Evolutionary conservation across 2,329 filamentous ascomycete species (phyloP).

Genomic region (Beauveria sp.): DNA sequence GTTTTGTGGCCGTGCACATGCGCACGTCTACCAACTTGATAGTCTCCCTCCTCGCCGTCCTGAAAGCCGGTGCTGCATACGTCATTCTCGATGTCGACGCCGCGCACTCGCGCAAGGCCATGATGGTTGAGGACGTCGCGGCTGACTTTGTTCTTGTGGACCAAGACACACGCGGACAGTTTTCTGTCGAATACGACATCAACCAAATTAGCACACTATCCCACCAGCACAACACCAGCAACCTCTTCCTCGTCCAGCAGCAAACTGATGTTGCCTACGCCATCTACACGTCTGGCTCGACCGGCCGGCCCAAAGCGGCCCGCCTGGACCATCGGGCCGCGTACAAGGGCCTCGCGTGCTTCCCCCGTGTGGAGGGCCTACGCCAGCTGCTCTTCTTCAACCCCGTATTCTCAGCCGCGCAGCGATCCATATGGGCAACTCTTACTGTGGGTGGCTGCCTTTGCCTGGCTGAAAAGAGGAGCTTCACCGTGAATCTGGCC

Average conservation of each 20-base stretch:
- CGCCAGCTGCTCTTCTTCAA: neutral
- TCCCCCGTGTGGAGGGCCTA: neutral
- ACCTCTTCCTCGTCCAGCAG: neutral
- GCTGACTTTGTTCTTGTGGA: neutral
- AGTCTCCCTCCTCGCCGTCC: neutral
- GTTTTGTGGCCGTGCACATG: neutral
- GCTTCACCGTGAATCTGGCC: neutral
- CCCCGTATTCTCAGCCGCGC: neutral
- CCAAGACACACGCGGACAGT: neutral
- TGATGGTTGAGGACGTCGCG: neutral
- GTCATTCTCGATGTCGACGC: constrained; percentile 14
- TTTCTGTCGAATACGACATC: neutral
- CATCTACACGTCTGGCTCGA: neutral
- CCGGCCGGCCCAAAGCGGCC: neutral
- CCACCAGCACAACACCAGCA: neutral
- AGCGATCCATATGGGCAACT: neutral
- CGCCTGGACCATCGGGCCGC: neutral
- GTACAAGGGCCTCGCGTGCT: neutral
- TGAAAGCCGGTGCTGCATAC: constrained; percentile 13
- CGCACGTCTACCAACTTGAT: neutral
- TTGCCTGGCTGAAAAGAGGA: neutral
- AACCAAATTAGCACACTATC: neutral
- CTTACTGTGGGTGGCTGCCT: neutral
- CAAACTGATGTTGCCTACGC: neutral
- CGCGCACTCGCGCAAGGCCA: neutral